Conservation (phyloP, 441 rosid species). For the Bocquillonia castaneifolia region DNA sequence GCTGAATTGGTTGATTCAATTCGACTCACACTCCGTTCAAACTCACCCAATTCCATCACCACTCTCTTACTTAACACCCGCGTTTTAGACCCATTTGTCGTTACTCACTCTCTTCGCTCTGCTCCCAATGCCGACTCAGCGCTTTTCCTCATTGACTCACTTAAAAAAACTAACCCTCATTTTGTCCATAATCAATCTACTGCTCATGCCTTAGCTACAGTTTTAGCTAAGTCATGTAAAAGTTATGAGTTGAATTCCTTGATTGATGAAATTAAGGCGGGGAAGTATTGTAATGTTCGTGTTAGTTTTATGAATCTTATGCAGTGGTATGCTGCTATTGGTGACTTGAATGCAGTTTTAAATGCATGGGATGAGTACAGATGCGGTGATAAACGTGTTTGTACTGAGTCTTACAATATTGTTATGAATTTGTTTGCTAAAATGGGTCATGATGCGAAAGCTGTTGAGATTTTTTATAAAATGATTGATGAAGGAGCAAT, state of each 20-base stretch:
- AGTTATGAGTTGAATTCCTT: conserved; percentile 46
- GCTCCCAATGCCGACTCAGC: conserved; percentile 68
- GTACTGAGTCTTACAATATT: conserved; percentile 67
- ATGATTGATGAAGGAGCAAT: conserved; percentile 65
- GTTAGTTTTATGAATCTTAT: conserved; percentile 68
- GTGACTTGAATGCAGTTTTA: conserved; percentile 53
- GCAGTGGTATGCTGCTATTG: conserved; percentile 52
- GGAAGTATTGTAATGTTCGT: conserved; percentile 38
- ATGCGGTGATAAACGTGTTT: conserved; percentile 36
- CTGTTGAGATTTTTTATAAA: conserved; percentile 45
- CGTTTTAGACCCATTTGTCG: conserved; percentile 65
- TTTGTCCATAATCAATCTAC: conserved; percentile 47
- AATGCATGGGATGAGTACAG: conserved; percentile 55
- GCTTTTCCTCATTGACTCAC: conserved; percentile 44
- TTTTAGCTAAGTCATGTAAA: conserved; percentile 56
- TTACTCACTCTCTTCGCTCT: conserved; percentile 59
- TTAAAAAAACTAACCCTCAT: conserved; percentile 24
- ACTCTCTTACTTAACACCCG: conserved; percentile 47
- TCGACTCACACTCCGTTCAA: conserved; percentile 57
- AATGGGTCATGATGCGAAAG: conserved; percentile 39
- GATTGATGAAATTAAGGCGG: conserved; percentile 40
- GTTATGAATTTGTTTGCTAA: conserved; percentile 47
- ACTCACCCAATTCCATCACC: conserved; percentile 29
- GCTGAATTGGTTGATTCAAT: conserved; percentile 64
- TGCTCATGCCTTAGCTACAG: conserved; percentile 58